Evolutionary conservation across 2,329 filamentous ascomycete genomes (phyloP), one percentile per base, ranked within the genome.

Genomic region (Paraconiothyrium sp.): DNA sequence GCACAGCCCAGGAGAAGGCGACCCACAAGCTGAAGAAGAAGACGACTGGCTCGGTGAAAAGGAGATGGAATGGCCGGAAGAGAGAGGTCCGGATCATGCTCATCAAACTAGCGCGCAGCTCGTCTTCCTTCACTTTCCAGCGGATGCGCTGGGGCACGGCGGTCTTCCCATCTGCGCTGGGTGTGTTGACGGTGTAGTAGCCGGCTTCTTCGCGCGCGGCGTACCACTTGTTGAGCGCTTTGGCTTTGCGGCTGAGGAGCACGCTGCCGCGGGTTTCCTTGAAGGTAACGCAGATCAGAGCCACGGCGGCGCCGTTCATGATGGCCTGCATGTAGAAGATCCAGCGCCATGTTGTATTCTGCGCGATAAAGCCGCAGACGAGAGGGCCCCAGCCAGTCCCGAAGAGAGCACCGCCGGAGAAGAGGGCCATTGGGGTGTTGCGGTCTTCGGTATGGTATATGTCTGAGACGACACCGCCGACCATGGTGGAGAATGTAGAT

Each of bases 21-120:
- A 93, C 90, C 94, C 94, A 97, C 0, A 97, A 83, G 0, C 90
- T 93, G 81, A 97, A 97, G 81, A 88, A 93, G 78, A 93, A 93
- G 14, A 94, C 90, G 10, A 93, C 89, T 0, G 91, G 89, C 67
- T 94, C 91, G 0, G 91, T 93, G 66, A 90, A 80, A 16, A 94
- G 86, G 1, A 94, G 84, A 70, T 89, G 88, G 76, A 97, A 96
- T 0, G 93, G 93, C 0, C 93, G 86, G 65, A 88, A 89, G 7
- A 94, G 79, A 0, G 92, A 95, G 13, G 92, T 87, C 6, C 83
- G 82, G 56, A 97, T 89, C 86, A 94, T 92, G 60, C 85, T 87
- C 20, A 73, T 70, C 11, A 97, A 76, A 0, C 88, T 89, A 30
- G 86, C 86, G 5, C 92, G 86, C 68, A 94, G 88, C 72, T 95